Base-by-base conservation (phyloP, 1,139 yeast genomes). In the Zygotorulaspora mrakii region DNA sequence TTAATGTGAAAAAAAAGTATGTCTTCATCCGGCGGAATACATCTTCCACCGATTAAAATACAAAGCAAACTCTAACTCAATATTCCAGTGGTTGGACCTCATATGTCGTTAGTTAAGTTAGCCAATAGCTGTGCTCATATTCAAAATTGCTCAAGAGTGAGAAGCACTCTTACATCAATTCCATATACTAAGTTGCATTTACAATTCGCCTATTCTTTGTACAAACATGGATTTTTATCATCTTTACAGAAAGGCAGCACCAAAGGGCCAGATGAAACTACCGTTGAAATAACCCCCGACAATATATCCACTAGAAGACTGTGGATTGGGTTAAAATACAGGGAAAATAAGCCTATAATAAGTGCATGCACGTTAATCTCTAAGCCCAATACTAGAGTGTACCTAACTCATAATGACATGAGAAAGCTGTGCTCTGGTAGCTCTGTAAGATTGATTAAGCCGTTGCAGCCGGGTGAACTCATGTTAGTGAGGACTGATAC, bases 261-360 rank as follows among this genome's bases (percentile, higher is more conserved):
- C 3, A 64, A 74, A n/a, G 96, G 96, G 1, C 98, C 98, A 12
- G 97, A 94, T 62, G 50, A 66, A 29, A 57, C 56, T 24, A 82
- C 85, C 12, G 79, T 77, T 1, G 95, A 88, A 26, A 87, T 85
- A 20, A 88, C 97, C 0, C 88, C 82, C 30, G 95, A 86, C 60
- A 89, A 91, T 59, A 77, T 91, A 32, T 68, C 95, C 12, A 76
- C 94, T 1, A 77, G 98, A 57, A 75, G 95, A 53, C 73, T 91
- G 45, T 91, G 98, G 99, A 65, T 91, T 14, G 94, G 89, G 1
- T 70, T 91, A 59, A 91, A 91, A 61, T 91, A 94, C 64, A 78
- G 94, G 59, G 79, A 86, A 52, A 79, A 82, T 57, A 70, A 71
- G 48, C 82, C 96, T 0, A 95, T 91, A 9, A 71, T 91, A 49